Conservation (phyloP, 495 filamentous ascomycete species). For the Penicillium chermesinum region DNA sequence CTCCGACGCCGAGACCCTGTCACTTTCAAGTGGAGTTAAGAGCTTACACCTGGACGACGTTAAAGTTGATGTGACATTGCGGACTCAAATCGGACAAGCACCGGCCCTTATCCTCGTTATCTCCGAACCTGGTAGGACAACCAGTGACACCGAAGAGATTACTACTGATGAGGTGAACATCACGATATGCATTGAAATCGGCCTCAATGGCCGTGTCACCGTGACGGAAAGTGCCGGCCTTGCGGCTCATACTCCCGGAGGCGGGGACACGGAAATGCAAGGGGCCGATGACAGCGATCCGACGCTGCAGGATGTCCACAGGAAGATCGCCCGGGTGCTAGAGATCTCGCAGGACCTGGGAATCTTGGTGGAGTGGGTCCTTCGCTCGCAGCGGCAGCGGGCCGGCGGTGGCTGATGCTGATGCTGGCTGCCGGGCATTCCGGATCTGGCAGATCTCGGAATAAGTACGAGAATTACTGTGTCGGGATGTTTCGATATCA, state of each 20-base stretch:
- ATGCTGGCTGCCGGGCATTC: slow-evolving; percentile 10
- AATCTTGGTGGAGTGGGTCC: slow-evolving; percentile 53
- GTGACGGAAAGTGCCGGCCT: slow-evolving; percentile 36
- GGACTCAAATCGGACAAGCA: slow-evolving; percentile 40
- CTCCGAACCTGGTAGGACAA: slow-evolving; percentile 17
- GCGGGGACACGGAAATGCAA: slow-evolving; percentile 20
- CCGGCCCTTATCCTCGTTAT: slow-evolving; percentile 42
- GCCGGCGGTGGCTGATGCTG: slow-evolving; percentile 15
- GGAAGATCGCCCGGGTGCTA: slow-evolving; percentile 36
- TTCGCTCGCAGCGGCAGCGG: slow-evolving; percentile 31
- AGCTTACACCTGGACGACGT: slow-evolving; percentile 21
- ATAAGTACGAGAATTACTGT: too few relatives aligned
- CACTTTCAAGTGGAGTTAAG: background rate
- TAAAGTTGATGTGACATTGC: slow-evolving; percentile 42
- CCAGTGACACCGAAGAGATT: background rate
- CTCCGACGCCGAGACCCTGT: background rate
- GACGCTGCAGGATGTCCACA: slow-evolving; percentile 30
- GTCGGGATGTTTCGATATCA: too few relatives aligned
- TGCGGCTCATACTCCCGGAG: slow-evolving; percentile 14
- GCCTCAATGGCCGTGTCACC: slow-evolving; percentile 54
- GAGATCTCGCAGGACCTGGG: slow-evolving; percentile 51
- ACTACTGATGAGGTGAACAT: slow-evolving; percentile 16
- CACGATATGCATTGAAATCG: slow-evolving; percentile 52
- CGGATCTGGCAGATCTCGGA: background rate
- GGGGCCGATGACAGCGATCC: slow-evolving; percentile 20